Evolutionary conservation across 345 rosid genomes (phyloP), one percentile per base, ranked within the genome.

Genomic region (Draba incana): DNA sequence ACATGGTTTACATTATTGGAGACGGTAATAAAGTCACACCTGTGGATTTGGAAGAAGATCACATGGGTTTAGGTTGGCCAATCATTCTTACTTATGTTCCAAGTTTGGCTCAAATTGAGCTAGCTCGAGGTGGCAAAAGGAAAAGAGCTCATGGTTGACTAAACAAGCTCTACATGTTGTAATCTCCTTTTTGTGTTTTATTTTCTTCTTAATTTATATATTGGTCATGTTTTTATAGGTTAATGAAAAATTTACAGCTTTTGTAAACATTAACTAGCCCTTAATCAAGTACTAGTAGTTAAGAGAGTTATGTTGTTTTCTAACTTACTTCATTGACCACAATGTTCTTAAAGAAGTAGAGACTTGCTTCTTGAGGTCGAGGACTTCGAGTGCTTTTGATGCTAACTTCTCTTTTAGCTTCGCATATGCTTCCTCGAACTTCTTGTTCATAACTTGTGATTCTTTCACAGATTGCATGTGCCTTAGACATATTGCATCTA

Each of bases 341-440:
- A 50, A 23, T 56, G 67, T 66, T 50, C 62, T 63, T 37, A 41
- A 13, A 9, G 66, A 52, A 45, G 78, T 65, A 60, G 83, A 82
- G 27, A 87, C 84, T 62, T 86, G 84, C 81, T 91, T 87, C 85
- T 83, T 89, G 41, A 89, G 92, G 78, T 83, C 81, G 51, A 90
- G 74, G 50, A 74, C 80, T 79, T 91, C 95, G 0, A 58, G 70
- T 46, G 76, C 95, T 35, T 65, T 81, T 4, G 81, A 70, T 62
- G 87, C 86, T 75, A 91, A 70, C 70, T 49, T 69, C 41, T 81
- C 81, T 73, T 91, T 94, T 30, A 89, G 85, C 62, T 68, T 80
- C 35, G 62, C 54, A 2, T 96, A 89, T 39, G 92, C 97, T 74
- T 81, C 95, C 64, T 76, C 68, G 67, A 71, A 89, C 44, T 84